phyloP scores from a whole-genome alignment of 2,329 filamentous ascomycete genomes.

The Fusarium multiceps region DNA sequence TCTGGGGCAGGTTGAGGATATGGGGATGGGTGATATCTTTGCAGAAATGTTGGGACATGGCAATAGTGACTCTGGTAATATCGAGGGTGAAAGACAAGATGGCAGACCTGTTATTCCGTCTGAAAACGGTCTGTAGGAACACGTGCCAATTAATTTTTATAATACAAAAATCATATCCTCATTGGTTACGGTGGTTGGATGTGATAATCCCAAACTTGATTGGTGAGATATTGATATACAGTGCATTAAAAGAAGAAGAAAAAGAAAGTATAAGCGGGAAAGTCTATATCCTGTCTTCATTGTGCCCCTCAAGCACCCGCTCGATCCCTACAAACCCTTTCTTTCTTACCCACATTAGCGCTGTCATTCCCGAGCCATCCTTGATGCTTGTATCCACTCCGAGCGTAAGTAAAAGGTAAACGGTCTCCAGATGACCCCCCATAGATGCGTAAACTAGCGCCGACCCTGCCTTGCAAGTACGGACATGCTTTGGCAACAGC shows the following conservation, averaged over 20 bases:
- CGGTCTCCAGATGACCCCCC: accelerated
- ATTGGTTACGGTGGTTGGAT: too few species aligned
- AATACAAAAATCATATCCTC: too few species aligned
- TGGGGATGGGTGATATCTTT: neutral
- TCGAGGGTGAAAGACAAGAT: too few species aligned
- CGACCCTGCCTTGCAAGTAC: accelerated
- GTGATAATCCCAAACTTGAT: too few species aligned
- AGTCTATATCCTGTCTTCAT: accelerated
- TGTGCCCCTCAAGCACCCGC: accelerated
- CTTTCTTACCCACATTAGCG: neutral
- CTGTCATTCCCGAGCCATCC: neutral
- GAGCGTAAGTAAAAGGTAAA: accelerated
- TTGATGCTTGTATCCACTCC: accelerated
- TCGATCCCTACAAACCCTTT: accelerated
- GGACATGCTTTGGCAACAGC: accelerated
- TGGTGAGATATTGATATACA: too few species aligned
- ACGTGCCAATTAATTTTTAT: too few species aligned
- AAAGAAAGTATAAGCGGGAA: too few species aligned
- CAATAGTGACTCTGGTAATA: too few species aligned
- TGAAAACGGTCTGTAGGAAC: too few species aligned
- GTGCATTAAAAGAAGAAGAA: too few species aligned
- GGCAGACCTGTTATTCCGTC: too few species aligned
- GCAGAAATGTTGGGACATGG: too few species aligned
- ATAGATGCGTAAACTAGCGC: accelerated
- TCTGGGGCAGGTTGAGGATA: accelerated